A percentile compares a stretch with the other conserved stretches of the same genome.
These are phyloP conservation scores for Calonectria pseudoturangicola DNA, from an alignment of 2,329 filamentous ascomycete species.

Conservation along the genomic window DNA sequence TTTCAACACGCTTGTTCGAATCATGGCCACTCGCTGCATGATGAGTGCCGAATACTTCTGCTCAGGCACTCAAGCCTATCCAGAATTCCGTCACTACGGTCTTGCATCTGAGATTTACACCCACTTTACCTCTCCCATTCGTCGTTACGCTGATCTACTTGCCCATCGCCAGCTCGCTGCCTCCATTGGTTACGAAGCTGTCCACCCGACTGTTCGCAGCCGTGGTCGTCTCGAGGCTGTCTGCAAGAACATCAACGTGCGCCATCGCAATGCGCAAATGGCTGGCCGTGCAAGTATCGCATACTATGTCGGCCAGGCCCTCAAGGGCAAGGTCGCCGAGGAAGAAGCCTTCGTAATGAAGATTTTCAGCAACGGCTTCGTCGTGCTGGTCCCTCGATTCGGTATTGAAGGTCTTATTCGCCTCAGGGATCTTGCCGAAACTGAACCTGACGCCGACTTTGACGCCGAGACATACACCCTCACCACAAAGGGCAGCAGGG, in stretches of 20 bases:
- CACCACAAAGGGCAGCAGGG: constrained; percentile 72
- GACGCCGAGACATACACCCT: constrained; percentile 91
- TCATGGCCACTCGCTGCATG: constrained; percentile 99
- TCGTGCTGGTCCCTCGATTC: constrained; percentile 96
- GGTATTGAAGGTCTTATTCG: constrained; percentile 95
- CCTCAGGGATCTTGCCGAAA: constrained; percentile 85
- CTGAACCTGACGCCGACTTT: constrained; percentile 87
- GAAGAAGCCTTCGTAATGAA: constrained; percentile 98
- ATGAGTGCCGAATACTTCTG: constrained; percentile 99
- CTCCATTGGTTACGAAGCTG: constrained; percentile 92
- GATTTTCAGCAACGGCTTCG: constrained; percentile 97
- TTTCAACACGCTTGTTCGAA: constrained; percentile 98
- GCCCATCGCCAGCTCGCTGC: constrained; percentile 96
- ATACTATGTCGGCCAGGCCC: constrained; percentile 97
- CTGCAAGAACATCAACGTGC: constrained; percentile 98
- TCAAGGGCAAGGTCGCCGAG: constrained; percentile 84
- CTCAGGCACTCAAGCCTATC: constrained; percentile 92
- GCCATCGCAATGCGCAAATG: constrained; percentile 97
- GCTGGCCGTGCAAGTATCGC: constrained; percentile 95
- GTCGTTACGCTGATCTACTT: constrained; percentile 96
- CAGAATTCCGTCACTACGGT: constrained; percentile 97
- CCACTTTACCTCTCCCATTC: constrained; percentile 97
- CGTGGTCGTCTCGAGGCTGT: constrained; percentile 92
- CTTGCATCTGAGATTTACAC: constrained; percentile 98
- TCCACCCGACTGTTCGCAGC: constrained; percentile 88